Percentiles rank a stretch among this genome's conserved stretches.
Evolutionary conservation across 2,329 filamentous ascomycete species (phyloP).

Genomic region (Cladorrhinum sp.): DNA sequence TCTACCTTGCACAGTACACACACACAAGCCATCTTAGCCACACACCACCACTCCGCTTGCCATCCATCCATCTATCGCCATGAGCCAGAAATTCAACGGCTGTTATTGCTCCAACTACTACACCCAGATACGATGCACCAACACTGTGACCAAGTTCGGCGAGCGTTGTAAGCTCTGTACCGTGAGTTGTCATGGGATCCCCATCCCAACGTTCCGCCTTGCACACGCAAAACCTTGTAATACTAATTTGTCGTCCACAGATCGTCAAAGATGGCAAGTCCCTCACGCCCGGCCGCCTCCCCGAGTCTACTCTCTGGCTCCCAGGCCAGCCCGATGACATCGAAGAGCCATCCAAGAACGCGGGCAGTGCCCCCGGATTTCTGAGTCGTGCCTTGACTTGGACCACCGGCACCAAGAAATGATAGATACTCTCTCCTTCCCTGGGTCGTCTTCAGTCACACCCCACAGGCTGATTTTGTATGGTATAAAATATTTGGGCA

Average conservation of each 20-base stretch:
- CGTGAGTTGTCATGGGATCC: conserved; percentile 18
- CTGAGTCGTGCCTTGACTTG: neutral
- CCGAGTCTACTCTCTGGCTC: conserved; percentile 25
- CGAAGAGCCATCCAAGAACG: neutral
- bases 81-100: neutral
- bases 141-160: conserved; percentile 36
- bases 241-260: conserved; percentile 14
- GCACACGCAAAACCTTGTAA: too few relatives aligned
- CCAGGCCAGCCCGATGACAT: neutral
- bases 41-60: neutral
- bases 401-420: neutral
- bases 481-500: too few relatives aligned
- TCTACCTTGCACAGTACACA: too few relatives aligned
- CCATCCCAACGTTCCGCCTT: too few relatives aligned
- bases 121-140: conserved; percentile 34
- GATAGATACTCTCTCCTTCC: too few relatives aligned
- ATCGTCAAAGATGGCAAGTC: conserved; percentile 30
- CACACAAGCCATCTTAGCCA: neutral
- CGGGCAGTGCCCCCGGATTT: neutral
- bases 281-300: conserved; percentile 28
- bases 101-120: neutral
- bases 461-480: too few relatives aligned
- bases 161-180: conserved; percentile 37
- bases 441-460: too few relatives aligned
- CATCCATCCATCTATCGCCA: neutral